Evolutionary conservation across 75 land plant species (phyloP).

Genomic region (Sequoia sempervirens): DNA sequence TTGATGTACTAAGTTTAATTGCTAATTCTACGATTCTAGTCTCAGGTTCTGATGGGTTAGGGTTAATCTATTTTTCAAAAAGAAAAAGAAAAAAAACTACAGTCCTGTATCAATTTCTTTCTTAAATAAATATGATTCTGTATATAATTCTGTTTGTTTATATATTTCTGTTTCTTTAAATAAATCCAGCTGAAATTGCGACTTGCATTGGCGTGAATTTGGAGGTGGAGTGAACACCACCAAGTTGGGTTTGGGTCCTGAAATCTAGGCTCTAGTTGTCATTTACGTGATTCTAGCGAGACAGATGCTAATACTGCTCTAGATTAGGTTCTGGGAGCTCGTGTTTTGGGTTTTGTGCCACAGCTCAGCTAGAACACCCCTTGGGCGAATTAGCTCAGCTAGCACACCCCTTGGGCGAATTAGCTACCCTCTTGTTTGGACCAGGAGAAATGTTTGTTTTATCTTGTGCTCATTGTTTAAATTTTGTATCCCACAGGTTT

Average conservation of each 20-base stretch:
- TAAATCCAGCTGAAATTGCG: not conserved
- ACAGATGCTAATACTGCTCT: not conserved
- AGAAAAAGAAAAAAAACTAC: not conserved
- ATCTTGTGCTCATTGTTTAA: not conserved
- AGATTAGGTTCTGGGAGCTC: not conserved
- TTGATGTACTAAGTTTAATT: not conserved
- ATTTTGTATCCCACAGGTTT: not conserved
- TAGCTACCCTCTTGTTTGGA: not conserved
- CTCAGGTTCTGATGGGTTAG: not conserved
- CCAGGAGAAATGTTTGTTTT: not conserved
- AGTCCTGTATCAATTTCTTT: not conserved
- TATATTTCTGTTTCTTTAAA: not conserved
- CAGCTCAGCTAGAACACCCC: not conserved
- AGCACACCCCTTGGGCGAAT: not conserved
- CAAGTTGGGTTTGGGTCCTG: not conserved
- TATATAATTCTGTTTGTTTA: not conserved
- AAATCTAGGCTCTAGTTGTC: not conserved
- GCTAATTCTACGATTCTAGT: not conserved
- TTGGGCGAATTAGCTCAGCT: not conserved
- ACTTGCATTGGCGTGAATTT: not conserved
- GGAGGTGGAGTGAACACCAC: not conserved
- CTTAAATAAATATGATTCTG: not conserved
- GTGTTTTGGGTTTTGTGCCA: not conserved
- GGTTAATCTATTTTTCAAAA: not conserved
- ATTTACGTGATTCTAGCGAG: not conserved